Conservation (phyloP, 2,329 filamentous ascomycete genomes). For the Penicillium griseofulvum region DNA sequence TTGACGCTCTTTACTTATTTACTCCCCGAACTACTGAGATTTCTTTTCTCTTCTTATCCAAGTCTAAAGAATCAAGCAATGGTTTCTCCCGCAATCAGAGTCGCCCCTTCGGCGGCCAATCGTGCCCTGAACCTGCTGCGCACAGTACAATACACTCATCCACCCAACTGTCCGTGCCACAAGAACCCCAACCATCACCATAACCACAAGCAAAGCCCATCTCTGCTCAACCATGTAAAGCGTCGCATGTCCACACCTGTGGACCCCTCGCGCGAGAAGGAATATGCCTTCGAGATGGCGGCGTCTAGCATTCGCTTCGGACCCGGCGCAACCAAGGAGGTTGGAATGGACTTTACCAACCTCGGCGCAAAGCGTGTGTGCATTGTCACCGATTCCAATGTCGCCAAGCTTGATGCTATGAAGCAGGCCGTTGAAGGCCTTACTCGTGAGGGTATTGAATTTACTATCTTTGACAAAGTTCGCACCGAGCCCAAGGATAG, state of each 20-base stretch:
- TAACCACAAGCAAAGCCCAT: conserved; percentile 55
- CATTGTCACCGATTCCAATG: conserved; percentile 85
- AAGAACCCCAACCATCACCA: conserved; percentile 81
- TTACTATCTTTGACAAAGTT: conserved; percentile 75
- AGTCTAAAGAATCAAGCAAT: too few species aligned
- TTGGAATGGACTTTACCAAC: conserved; percentile 97
- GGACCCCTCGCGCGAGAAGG: conserved; percentile 71
- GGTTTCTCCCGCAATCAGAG: conserved; percentile 42
- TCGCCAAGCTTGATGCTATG: conserved; percentile 82
- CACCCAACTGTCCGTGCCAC: conserved; percentile 87
- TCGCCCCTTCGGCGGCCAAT: conserved; percentile 47
- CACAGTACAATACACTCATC: conserved; percentile 88
- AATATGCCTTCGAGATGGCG: conserved; percentile 99
- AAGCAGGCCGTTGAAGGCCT: conserved; percentile 81
- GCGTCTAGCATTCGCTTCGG: conserved; percentile 93
- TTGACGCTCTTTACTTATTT: conserved; percentile 3
- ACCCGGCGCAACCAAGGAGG: conserved; percentile 87
- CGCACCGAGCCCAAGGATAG: conserved; percentile 92
- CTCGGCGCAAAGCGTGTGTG: conserved; percentile 82
- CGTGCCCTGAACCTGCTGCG: conserved; percentile 64
- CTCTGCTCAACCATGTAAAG: conserved; percentile 54
- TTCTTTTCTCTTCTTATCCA: not conserved
- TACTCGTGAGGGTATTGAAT: conserved; percentile 73
- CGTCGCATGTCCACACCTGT: conserved; percentile 72
- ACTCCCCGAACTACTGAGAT: not conserved